These are phyloP conservation scores for Linanthus parryae DNA, from an alignment of 148 eudicot genomes.

Conservation along the genomic window DNA sequence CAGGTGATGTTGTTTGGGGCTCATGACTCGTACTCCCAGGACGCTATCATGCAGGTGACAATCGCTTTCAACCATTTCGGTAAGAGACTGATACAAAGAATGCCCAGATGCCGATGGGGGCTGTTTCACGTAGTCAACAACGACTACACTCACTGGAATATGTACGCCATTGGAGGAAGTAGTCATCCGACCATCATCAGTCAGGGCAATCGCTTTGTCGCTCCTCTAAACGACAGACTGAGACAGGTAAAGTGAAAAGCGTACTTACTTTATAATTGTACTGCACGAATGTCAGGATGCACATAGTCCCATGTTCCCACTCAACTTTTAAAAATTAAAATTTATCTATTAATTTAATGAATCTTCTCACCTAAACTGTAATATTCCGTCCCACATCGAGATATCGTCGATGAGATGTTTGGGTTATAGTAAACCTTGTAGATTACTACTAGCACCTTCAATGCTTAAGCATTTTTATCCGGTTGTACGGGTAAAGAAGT, in stretches of 20 bases:
- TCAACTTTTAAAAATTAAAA: too few species aligned
- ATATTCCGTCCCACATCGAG: too few species aligned
- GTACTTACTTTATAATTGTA: too few species aligned
- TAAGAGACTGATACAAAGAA: slow-evolving; percentile 58
- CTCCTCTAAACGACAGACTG: slow-evolving; percentile 11
- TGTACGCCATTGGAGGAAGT: slow-evolving; percentile 81
- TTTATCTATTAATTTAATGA: too few species aligned
- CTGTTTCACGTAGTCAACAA: slow-evolving; percentile 68
- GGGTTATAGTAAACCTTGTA: too few species aligned
- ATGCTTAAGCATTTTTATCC: too few species aligned
- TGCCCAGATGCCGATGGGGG: slow-evolving; percentile 71
- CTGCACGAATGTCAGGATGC: too few species aligned
- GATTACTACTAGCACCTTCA: too few species aligned
- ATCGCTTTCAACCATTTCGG: slow-evolving; percentile 71
- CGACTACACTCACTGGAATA: slow-evolving; percentile 74
- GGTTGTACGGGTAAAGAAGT: too few species aligned
- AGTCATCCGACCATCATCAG: slow-evolving; percentile 55
- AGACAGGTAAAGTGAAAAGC: slow-evolving; percentile 71
- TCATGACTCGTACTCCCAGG: slow-evolving; percentile 24
- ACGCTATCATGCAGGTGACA: slow-evolving; percentile 63
- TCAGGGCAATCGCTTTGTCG: slow-evolving; percentile 42
- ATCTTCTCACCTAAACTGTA: too few species aligned
- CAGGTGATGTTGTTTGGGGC: slow-evolving; percentile 71
- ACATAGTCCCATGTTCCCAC: too few species aligned
- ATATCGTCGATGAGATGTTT: too few species aligned